Conservation (phyloP, 805 yeast genomes). For the Cyberlindnera mycetangii region DNA sequence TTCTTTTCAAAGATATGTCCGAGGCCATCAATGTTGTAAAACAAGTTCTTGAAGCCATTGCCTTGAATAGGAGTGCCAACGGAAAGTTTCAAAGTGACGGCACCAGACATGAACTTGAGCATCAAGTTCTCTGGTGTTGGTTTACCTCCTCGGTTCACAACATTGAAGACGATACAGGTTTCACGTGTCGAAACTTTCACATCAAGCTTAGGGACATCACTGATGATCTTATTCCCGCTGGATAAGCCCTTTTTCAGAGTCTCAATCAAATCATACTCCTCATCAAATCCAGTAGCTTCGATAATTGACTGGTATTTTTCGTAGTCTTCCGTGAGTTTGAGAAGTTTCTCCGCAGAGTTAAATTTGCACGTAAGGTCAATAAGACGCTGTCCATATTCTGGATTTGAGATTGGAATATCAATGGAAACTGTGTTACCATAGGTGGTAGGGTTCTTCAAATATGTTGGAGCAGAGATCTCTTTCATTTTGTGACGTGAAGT, state of each 20-base stretch:
- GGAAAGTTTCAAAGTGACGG: conserved; percentile 2
- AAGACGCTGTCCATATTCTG: background rate
- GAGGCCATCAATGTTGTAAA: conserved; percentile 5
- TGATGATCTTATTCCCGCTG: background rate
- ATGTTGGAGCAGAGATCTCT: background rate
- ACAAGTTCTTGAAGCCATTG: conserved; percentile 9
- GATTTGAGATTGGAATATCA: conserved; percentile 7
- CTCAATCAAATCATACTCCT: background rate
- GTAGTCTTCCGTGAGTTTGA: background rate
- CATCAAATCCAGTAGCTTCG: conserved; percentile 1
- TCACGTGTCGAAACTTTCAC: conserved; percentile 7
- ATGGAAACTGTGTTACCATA: conserved; percentile 1
- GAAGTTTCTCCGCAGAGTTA: conserved; percentile 12
- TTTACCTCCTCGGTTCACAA: conserved; percentile 6
- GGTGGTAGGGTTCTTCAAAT: background rate
- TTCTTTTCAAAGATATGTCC: background rate
- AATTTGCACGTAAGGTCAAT: conserved; percentile 4
- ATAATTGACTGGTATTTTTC: conserved; percentile 8
- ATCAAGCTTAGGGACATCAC: conserved; percentile 2
- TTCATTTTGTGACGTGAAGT: conserved; percentile 6
- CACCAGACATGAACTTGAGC: conserved; percentile 3
- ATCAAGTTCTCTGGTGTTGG: conserved; percentile 8
- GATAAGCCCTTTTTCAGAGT: conserved; percentile 4
- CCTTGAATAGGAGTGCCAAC: conserved; percentile 3
- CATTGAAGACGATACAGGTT: conserved; percentile 5